Base-by-base conservation (phyloP, 208 protist species). In the Crithidia expoeki region DNA sequence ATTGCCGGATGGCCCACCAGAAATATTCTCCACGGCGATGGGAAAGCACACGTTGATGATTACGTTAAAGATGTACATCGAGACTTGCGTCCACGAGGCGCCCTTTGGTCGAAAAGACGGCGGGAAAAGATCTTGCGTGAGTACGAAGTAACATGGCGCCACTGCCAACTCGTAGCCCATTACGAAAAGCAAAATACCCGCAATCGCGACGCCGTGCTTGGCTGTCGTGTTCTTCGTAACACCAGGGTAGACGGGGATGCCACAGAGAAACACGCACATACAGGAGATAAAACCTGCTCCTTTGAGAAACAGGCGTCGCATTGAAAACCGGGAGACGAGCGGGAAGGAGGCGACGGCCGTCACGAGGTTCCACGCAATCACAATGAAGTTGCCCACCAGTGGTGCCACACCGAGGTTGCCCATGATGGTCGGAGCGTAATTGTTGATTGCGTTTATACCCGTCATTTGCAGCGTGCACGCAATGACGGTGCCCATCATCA, bases 11-110 rank as follows among this genome's bases (percentile, higher is more conserved):
- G 74, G 64, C 38, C 90, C 90, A 47, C 90, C 90, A 33, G 90
- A 96, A 50, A 96, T 90, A 4, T 32, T 19, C 76, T 94, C 82
- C 25, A 76, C 84, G 40, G 86, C 81, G 62, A 93, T 91, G 49
- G 92, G 92, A 81, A 87, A 96, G 78, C 62, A 85, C 44, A 94
- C 74, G 74, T 93, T 96, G 75, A 96, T 93, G 76, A 94, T 85
- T 44, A 94, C 63, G 81, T 94, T 96, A 70, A 94, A 94, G 53
- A 90, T 74, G 64, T 90, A 96, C 81, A 93, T 83, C 7, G 72
- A 38, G 66, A 90, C 74, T 57, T 86, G 72, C 11, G 80, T 92
- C 61, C 85, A 76, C 17, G 83, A 88, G 16, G 85, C 59, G 32
- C 89, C 92, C 32, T 64, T 64, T 33, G 89, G 82, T 40, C 89